These are phyloP conservation scores for Bocquillonia castaneifolia DNA, from an alignment of 441 rosid genomes.

Conservation along the genomic window DNA sequence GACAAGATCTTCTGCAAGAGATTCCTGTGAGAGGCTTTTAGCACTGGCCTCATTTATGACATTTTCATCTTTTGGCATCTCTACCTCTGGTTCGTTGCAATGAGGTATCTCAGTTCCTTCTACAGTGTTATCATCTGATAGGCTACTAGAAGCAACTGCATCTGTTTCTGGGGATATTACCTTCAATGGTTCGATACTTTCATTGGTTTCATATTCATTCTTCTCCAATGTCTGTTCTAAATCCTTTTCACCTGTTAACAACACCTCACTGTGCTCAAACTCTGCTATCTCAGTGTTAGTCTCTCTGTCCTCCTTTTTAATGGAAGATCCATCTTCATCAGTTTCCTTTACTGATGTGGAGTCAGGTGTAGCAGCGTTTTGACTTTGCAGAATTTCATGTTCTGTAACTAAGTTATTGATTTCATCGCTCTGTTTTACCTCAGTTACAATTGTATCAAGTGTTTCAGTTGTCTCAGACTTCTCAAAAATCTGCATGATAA, in stretches of 20 bases:
- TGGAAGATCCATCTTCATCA: constrained; percentile 5
- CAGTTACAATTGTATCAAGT: neutral
- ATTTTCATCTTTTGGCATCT: constrained; percentile 23
- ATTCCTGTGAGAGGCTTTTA: constrained; percentile 19
- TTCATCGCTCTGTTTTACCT: constrained; percentile 12
- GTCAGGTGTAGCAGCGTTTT: neutral
- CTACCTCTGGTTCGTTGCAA: constrained; percentile 14
- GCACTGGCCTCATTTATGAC: constrained; percentile 5
- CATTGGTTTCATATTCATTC: constrained; percentile 7
- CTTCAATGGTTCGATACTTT: constrained; percentile 15
- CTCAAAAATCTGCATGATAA: constrained; percentile 18
- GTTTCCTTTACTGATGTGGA: constrained; percentile 5
- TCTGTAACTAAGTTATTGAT: neutral
- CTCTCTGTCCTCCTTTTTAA: constrained; percentile 8
- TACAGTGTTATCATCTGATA: constrained; percentile 3
- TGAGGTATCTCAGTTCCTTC: constrained; percentile 15
- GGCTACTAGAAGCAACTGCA: constrained; percentile 7
- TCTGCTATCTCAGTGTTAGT: constrained; percentile 7
- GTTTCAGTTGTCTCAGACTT: constrained; percentile 14
- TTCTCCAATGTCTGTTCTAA: constrained; percentile 4
- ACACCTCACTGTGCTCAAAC: constrained; percentile 11
- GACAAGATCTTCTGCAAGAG: constrained; percentile 6
- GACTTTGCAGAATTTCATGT: constrained; percentile 8
- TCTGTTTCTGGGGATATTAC: constrained; percentile 11
- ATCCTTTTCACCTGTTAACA: constrained; percentile 21